Base-by-base conservation (phyloP, 2,329 filamentous ascomycete genomes). In the Colletotrichum karsti region DNA sequence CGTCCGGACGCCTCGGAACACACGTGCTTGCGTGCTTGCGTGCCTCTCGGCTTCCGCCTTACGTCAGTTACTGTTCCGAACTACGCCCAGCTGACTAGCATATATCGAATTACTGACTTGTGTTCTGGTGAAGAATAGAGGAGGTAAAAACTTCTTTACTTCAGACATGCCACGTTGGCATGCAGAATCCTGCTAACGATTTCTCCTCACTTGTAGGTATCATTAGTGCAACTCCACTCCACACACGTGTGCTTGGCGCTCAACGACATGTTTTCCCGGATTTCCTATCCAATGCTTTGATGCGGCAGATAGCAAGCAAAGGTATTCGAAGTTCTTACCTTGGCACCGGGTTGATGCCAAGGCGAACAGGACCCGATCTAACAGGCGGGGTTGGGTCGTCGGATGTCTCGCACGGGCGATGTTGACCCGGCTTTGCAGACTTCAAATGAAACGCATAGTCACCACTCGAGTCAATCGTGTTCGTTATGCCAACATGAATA, bases 1-100 rank as follows among this genome's bases (percentile, higher is more conserved):
- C 41, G 39, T 58, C 18, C 41, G 41, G 41, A 58, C 28, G 39
- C 55, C 55, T 58, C 55, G 54, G 55, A 18, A 58, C 30, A 46
- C 41, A 48, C 55, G 55, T 58, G 55, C 28, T n/a, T n/a, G n/a
- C n/a, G n/a, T n/a, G n/a, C n/a, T 6, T 15, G 26, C 8, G n/a
- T 10, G 24, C 13, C 44, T 26, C n/a, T 20, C n/a, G 20, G 28
- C 24, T n/a, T 24, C 18, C 26, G 37, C 24, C 18, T 58, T 12
- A 46, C 39, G 41, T 58, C 0, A 3, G 20, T 1, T 46, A 58
- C 41, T 10, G 26, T 22, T 18, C 28, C 24, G 18, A 35, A 28
- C 26, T 44, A 12, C 37, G 37, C 22, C 22, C 20, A 28, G 54
- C 54, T 57, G 35, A 35, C 20, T 46, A 24, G 37, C 22, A 12